Evolutionary conservation across 1,284 basidiomycete genomes (phyloP), one percentile per base, ranked within the genome.

Genomic region (Trametes polyzona): DNA sequence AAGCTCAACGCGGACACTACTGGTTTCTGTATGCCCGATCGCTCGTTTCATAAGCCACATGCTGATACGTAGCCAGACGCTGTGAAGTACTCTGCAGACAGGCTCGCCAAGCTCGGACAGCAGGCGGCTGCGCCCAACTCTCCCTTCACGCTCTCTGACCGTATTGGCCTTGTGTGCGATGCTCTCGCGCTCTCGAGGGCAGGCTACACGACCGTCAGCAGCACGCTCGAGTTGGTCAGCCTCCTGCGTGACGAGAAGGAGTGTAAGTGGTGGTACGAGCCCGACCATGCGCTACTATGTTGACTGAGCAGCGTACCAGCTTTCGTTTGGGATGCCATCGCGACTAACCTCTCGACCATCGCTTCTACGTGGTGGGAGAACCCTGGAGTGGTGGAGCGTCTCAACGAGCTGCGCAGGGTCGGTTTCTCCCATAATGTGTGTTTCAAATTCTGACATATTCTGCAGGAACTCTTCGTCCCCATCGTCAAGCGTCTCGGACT

Each of bases 1-100:
- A 97, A 98, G 76, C 78, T 99, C 58, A 99, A 98, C 71, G 90
- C 88, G 14, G 90, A 89, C 52, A 95, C 94, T 1, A 84, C 86
- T 53, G 95, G 96, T 65, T 92, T 97, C 67, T 98, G 92, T 92
- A 66, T 65, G 91, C 78, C 14, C 14, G 2, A 2, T 10, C 3
- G 1, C 21, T 17, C 21, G 9, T 26, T 9, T 33, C 10, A 5
- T 37, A 7, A 14, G 6, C 21, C 12, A 1, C 16, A 27, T 42
- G 32, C 17, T 32, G 23, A 16, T 46, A 32, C 40, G 16, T 16
- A 10, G 4, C 50, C 3, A 48, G 92, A 90, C 73, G 92, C 95
- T 47, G 95, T 97, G 30, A 77, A 90, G 26, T 99, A 99, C 75
- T 83, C 89, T 16, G 84, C 92, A 29, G 90, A 93, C 66, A 84